Evolutionary conservation across 306 rosid species (phyloP).

Genomic region (Medicago arabica): DNA sequence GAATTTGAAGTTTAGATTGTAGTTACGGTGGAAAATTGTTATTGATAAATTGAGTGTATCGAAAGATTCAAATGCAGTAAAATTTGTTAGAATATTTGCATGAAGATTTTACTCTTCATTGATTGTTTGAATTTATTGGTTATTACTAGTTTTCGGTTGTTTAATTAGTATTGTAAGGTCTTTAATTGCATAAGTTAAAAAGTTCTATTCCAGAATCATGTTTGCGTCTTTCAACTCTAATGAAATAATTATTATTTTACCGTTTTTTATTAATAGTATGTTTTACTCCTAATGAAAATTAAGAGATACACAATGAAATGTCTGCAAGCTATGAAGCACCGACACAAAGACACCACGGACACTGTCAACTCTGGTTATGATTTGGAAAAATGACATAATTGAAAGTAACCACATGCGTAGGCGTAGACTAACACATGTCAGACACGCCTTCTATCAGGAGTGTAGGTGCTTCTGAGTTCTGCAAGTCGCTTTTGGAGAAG

Average conservation of each 20-base stretch:
- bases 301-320: slow-evolving; percentile 3
- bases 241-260: not conserved
- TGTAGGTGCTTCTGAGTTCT: not conserved
- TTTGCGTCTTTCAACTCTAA: not conserved
- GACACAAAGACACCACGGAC: too few species aligned
- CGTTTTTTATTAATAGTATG: too few species aligned
- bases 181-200: not conserved
- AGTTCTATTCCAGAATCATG: too few species aligned
- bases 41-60: slow-evolving; percentile 9
- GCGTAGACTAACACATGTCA: too few species aligned
- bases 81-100: slow-evolving; percentile 11
- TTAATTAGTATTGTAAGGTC: not conserved
- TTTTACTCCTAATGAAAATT: not conserved
- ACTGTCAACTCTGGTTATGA: too few species aligned
- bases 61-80: not conserved
- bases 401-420: too few species aligned
- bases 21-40: not conserved
- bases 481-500: slow-evolving; percentile 5
- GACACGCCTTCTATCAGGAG: too few species aligned
- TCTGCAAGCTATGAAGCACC: too few species aligned
- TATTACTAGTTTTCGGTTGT: not conserved
- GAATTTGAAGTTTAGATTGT: not conserved
- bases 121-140: slow-evolving; percentile 28
- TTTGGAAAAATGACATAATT: too few species aligned
- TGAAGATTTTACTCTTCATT: slow-evolving; percentile 15